Percentiles rank a stretch among this genome's conserved stretches.
These are phyloP conservation scores for Pouteria glomerata DNA, from an alignment of 148 eudicot species.

Conservation along the genomic window DNA sequence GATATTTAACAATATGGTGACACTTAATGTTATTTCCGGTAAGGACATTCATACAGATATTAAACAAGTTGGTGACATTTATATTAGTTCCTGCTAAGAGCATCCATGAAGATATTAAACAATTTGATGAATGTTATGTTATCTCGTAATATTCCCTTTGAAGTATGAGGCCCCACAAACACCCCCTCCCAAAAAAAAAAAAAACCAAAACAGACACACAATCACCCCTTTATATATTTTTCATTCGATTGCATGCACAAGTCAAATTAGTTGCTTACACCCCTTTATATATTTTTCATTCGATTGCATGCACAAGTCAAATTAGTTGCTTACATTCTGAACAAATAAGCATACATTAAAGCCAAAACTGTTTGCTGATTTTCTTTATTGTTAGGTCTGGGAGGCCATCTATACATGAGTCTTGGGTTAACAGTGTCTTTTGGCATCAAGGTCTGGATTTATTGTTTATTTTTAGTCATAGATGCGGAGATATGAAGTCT, in stretches of 20 bases:
- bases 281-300: neutral
- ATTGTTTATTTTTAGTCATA: neutral
- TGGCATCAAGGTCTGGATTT: constrained; percentile 54
- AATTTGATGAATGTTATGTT: neutral
- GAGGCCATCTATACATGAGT: constrained; percentile 40
- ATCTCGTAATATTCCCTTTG: neutral
- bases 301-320: neutral
- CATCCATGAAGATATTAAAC: neutral
- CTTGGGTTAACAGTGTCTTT: constrained; percentile 42
- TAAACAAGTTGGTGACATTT: no score
- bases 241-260: no score
- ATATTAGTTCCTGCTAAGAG: neutral
- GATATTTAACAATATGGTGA: no score
- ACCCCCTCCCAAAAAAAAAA: no score
- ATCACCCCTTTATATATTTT: no score
- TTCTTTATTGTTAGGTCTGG: constrained; percentile 43
- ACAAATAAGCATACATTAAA: neutral
- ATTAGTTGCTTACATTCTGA: constrained; percentile 1
- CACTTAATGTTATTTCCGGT: no score
- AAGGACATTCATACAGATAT: no score
- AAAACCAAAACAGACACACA: no score
- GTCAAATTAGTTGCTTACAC: neutral
- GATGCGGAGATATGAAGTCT: neutral
- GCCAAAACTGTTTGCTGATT: neutral
- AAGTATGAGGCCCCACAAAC: neutral